phyloP scores from a whole-genome alignment of 768 basidiomycete species.

The Rhodotorula sphaerocarpa region DNA sequence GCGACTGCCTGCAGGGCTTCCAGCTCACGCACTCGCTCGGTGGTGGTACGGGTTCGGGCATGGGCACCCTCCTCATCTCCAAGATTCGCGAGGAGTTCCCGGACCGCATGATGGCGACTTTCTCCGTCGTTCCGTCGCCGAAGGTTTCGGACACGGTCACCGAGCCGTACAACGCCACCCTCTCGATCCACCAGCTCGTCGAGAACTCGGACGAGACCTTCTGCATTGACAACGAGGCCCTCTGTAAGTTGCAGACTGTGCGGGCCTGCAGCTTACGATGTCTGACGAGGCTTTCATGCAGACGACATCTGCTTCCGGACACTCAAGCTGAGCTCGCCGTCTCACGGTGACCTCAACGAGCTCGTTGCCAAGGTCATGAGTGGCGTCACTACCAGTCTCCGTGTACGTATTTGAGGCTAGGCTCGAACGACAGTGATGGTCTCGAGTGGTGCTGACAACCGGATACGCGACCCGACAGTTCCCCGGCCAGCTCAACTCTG shows the following conservation, averaged over 20 bases:
- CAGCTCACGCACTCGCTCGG: constrained; percentile 91
- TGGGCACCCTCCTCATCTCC: constrained; percentile 97
- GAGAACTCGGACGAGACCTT: constrained; percentile 99
- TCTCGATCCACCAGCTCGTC: constrained; percentile 95
- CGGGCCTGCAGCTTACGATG: no score
- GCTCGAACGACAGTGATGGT: not conserved
- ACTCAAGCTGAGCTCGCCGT: constrained; percentile 85
- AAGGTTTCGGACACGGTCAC: constrained; percentile 92
- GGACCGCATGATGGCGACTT: constrained; percentile 99
- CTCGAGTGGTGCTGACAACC: no score
- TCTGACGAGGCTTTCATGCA: not conserved
- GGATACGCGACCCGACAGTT: no score
- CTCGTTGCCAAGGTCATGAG: constrained; percentile 98
- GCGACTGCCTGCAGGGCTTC: constrained; percentile 97
- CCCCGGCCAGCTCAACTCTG: constrained; percentile 99
- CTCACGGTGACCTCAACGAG: constrained; percentile 96
- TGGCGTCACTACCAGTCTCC: constrained; percentile 94
- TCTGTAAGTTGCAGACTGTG: no score
- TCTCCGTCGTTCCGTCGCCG: constrained; percentile 76
- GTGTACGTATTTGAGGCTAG: constrained; percentile 45
- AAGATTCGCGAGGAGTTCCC: constrained; percentile 99
- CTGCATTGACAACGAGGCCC: constrained; percentile 99
- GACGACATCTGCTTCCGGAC: constrained; percentile 98
- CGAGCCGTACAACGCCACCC: constrained; percentile 98
- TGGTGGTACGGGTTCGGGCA: constrained; percentile 90